Evolutionary conservation across 1,284 basidiomycete species (phyloP).

Genomic region (Spongispora temasekensis): DNA sequence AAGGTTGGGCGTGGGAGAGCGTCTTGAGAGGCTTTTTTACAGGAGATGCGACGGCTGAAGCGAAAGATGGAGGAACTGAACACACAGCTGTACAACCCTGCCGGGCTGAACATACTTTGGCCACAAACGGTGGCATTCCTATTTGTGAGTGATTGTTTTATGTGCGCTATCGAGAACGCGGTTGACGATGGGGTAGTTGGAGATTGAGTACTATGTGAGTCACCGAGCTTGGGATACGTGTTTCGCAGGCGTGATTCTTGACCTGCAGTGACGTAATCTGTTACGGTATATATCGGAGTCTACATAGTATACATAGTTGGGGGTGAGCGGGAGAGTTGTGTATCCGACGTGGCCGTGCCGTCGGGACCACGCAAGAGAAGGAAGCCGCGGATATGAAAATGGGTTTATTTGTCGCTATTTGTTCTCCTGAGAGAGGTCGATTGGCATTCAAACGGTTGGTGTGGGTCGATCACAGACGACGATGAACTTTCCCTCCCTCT

Average conservation of each 20-base stretch:
- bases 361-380: slow-evolving; percentile 7
- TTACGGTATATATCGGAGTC: slow-evolving; percentile 10
- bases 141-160: slow-evolving; percentile 62
- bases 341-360: slow-evolving; percentile 8
- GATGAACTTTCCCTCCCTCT: slow-evolving; percentile 32
- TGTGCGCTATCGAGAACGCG: not conserved
- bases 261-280: slow-evolving; percentile 19
- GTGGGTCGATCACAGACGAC: slow-evolving; percentile 6
- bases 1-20: not conserved
- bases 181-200: slow-evolving; percentile 48
- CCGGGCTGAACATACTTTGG: slow-evolving; percentile 80
- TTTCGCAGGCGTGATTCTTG: slow-evolving; percentile 3
- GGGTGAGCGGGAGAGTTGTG: slow-evolving; percentile 4
- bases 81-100: slow-evolving; percentile 70
- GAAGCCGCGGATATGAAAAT: slow-evolving; percentile 8
- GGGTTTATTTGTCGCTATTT: too few relatives aligned
- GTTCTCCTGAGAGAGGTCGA: too few relatives aligned
- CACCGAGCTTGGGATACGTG: accelerated
- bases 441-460: too few relatives aligned
- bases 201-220: slow-evolving; percentile 76
- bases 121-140: slow-evolving; percentile 79
- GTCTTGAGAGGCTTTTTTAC: slow-evolving; percentile 6
- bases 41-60: slow-evolving; percentile 79
- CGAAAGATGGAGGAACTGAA: slow-evolving; percentile 67
- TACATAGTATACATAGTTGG: slow-evolving; percentile 11